Base-by-base conservation (phyloP, 1,284 basidiomycete genomes). In the Pseudozyma thailandica region DNA sequence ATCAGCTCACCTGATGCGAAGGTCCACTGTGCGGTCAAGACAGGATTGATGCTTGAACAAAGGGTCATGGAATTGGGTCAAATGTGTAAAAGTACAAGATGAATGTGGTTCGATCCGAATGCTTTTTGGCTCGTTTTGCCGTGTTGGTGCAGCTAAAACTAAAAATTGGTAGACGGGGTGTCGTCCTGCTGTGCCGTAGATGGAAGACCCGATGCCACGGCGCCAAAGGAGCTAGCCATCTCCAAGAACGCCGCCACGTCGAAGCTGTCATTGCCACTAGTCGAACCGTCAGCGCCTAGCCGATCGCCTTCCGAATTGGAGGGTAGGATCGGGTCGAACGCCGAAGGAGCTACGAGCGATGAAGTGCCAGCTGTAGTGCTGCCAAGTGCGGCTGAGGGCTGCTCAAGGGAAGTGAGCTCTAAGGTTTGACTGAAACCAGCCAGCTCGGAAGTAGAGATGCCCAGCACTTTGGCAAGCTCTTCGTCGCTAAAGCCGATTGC, bases 391-490 rank as follows among this genome's bases (percentile, higher is more conserved):
- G 39, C 30, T 35, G 47, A 41, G 18, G 49, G 3, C 18, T 43
- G 31, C 37, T 44, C 42, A 27, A 52, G 21, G 4, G 50, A 38
- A 27, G 62, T 48, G 27, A 71, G 42, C 5, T 72, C 60, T 13
- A 72, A 50, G 7, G 63, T 58, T 49, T 66, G 62, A 30, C 63
- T 66, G 52, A 66, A 72, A 2, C 63, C 55, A 12, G 55, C 63
- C 13, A 72, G 45, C 20, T 72, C 69, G 38, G 41, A 55, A 18
- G 60, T 68, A 13, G 70, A 68, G 50, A 72, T 69, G 30, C 70
- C 70, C 6, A 72, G 60, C 7, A 69, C 56, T 18, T 59, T 60
- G 56, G 70, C 70, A 21, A 72, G 64, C 30, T 72, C 70, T 41
- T 60, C 60, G 33, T 72, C 70, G 48, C 53, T 62, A 47, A 68